Percentiles rank a stretch among this genome's conserved stretches.
phyloP scores from a whole-genome alignment of 495 filamentous ascomycete species.

The Neurospora sp. region DNA sequence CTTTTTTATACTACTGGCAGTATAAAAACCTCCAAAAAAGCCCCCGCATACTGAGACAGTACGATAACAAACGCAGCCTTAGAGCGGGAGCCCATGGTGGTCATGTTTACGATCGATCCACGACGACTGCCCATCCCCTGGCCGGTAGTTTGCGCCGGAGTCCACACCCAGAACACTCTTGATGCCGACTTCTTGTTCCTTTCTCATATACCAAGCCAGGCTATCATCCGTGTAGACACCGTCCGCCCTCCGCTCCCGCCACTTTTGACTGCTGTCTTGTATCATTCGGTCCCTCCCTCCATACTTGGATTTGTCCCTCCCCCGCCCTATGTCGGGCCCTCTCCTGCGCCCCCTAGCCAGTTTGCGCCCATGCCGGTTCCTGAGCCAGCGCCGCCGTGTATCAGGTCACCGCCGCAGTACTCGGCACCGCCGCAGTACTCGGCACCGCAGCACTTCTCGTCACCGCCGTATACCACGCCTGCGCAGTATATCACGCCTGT shows the following conservation, averaged over 20 bases:
- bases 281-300: not conserved
- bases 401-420: not conserved
- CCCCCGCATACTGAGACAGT: too few species aligned
- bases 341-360: too few species aligned
- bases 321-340: not conserved
- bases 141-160: not conserved
- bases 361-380: not conserved
- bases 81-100: not conserved
- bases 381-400: not conserved
- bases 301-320: not conserved
- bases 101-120: not conserved
- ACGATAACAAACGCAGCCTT: too few species aligned
- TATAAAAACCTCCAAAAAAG: too few species aligned
- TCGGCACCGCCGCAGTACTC: not conserved
- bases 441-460: not conserved
- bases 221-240: not conserved
- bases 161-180: not conserved
- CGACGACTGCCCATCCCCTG: not conserved
- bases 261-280: not conserved
- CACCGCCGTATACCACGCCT: not conserved
- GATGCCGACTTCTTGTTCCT: not conserved
- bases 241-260: not conserved
- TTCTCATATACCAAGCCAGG: not conserved
- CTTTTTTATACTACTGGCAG: too few species aligned
- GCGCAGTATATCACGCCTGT: not conserved